These are phyloP conservation scores for Mollisiaceae sp. DNA, from an alignment of 2,329 filamentous ascomycete genomes.

Conservation along the genomic window DNA sequence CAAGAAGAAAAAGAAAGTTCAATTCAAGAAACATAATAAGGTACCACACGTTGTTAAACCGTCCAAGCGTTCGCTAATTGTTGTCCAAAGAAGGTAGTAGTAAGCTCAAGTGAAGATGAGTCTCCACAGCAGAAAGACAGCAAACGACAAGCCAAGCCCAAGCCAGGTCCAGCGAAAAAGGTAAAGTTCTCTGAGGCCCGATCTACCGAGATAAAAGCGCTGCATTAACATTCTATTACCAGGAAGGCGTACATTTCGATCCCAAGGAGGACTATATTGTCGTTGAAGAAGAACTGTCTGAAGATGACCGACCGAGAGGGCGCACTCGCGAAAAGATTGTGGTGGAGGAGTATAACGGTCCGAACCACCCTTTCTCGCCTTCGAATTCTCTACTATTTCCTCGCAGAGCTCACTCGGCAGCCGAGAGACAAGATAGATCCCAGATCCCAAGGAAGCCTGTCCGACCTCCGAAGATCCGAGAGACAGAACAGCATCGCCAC, in stretches of 20 bases:
- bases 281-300: slow-evolving; percentile 26
- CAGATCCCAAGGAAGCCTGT: neutral
- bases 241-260: slow-evolving; percentile 8
- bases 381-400: neutral
- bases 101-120: slow-evolving; percentile 11
- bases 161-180: slow-evolving; percentile 15
- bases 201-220: neutral
- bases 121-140: slow-evolving; percentile 5
- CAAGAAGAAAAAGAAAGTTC: slow-evolving; percentile 23
- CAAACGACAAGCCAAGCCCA: slow-evolving; percentile 11
- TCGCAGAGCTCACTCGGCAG: neutral
- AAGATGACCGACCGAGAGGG: slow-evolving; percentile 17
- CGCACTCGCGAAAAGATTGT: neutral
- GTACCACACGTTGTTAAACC: neutral
- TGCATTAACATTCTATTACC: neutral
- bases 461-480: slow-evolving; percentile 5
- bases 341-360: slow-evolving; percentile 1
- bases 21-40: slow-evolving; percentile 20
- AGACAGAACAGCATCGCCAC: slow-evolving; percentile 13
- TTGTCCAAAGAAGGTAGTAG: neutral
- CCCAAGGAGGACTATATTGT: slow-evolving; percentile 21
- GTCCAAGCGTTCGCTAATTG: neutral
- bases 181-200: neutral
- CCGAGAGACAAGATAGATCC: neutral
- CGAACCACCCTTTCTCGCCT: neutral